Percentiles rank a stretch among this genome's conserved stretches.
These are phyloP conservation scores for Corinectria fuckeliana DNA, from an alignment of 2,329 filamentous ascomycete species.

Conservation along the genomic window DNA sequence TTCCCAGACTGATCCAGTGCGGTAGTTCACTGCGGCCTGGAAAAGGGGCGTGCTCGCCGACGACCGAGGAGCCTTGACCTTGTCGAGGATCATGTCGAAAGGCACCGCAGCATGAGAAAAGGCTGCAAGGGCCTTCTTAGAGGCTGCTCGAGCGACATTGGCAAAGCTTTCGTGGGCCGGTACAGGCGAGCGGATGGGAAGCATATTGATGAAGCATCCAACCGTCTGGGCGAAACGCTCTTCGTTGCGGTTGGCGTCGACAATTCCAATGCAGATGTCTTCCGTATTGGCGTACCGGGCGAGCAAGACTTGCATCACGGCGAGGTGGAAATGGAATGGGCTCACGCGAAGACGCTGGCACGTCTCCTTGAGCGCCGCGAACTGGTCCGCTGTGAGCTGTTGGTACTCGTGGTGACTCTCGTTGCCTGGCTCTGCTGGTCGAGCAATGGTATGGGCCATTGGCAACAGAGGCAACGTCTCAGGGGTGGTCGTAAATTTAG, in stretches of 20 bases:
- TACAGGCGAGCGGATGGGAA: constrained; percentile 49
- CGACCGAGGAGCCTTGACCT: constrained; percentile 49
- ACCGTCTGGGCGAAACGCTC: constrained; percentile 40
- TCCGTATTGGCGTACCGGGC: constrained; percentile 37
- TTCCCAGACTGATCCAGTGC: constrained; percentile 40
- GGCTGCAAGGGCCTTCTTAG: constrained; percentile 34
- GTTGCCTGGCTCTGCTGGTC: constrained; percentile 2
- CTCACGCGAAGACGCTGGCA: constrained; percentile 28
- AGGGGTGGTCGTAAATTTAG: constrained; percentile 16
- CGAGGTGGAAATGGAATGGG: constrained; percentile 56
- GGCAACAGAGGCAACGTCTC: constrained; percentile 16
- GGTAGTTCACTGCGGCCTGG: constrained; percentile 56
- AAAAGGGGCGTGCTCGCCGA: constrained; percentile 51
- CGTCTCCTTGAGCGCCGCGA: constrained; percentile 17
- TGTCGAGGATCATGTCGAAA: constrained; percentile 52
- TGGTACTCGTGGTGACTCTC: constrained; percentile 12
- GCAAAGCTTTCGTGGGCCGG: constrained; percentile 26
- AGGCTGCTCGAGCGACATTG: constrained; percentile 26
- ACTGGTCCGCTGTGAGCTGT: neutral
- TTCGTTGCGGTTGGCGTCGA: constrained; percentile 43
- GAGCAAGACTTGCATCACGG: constrained; percentile 46
- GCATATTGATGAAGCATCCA: constrained; percentile 52
- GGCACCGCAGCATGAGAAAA: constrained; percentile 51
- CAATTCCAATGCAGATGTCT: constrained; percentile 53
- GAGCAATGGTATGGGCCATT: constrained; percentile 1